Percentiles rank a stretch among this genome's conserved stretches.
Conservation (phyloP, 257 asterid species). For the Avicennia marina region DNA sequence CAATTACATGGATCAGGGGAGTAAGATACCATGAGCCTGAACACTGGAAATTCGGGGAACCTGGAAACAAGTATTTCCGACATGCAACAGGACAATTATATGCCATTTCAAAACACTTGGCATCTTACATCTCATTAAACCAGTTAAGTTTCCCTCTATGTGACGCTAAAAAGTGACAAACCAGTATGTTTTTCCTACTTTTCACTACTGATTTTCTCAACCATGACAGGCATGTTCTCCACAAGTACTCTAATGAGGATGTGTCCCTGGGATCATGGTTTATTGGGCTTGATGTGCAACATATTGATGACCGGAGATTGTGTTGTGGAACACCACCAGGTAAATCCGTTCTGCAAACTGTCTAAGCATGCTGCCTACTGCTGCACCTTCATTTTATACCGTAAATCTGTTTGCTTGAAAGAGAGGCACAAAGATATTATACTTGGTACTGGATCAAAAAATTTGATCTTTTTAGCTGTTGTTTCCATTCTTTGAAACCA, state of each 20-base stretch:
- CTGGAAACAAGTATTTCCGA: conserved; percentile 89
- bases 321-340: conserved; percentile 96
- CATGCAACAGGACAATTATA: conserved; percentile 94
- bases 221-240: conserved; percentile 67
- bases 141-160: conserved; percentile 45
- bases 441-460: too few relatives aligned
- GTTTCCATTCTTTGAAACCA: too few relatives aligned
- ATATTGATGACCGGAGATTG: conserved; percentile 77
- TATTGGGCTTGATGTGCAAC: conserved; percentile 82
- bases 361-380: not conserved
- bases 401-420: not conserved
- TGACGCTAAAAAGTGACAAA: not conserved
- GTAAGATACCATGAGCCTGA: conserved; percentile 94
- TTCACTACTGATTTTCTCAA: conserved; percentile 5
- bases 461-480: too few relatives aligned
- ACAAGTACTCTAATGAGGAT: conserved; percentile 94
- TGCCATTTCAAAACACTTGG: conserved; percentile 84
- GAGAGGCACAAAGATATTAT: too few relatives aligned
- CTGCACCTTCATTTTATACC: too few relatives aligned
- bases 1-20: conserved; percentile 48
- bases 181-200: not conserved
- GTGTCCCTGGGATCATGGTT: conserved; percentile 94
- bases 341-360: too few relatives aligned
- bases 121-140: conserved; percentile 65
- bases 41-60: conserved; percentile 86